phyloP scores from a whole-genome alignment of 345 rosid species.

The Syzygium aqueum region DNA sequence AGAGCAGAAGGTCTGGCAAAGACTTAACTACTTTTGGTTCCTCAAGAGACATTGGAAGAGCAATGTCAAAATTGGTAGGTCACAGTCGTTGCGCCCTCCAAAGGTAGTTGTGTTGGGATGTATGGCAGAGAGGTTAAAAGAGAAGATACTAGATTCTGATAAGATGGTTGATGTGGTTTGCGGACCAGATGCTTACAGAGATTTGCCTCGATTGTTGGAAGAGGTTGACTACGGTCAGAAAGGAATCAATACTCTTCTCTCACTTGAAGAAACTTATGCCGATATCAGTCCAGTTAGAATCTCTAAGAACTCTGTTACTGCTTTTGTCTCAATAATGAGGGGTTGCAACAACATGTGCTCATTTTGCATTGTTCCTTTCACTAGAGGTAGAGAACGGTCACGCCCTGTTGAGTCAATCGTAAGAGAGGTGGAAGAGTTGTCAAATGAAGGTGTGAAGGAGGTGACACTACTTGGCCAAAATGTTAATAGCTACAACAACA shows the following conservation, averaged over 20 bases:
- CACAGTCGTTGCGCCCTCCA: slow-evolving; percentile 59
- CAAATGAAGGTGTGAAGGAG: slow-evolving; percentile 85
- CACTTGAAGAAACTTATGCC: slow-evolving; percentile 90
- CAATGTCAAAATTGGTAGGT: slow-evolving; percentile 60
- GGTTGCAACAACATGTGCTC: slow-evolving; percentile 99
- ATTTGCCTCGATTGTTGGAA: slow-evolving; percentile 67
- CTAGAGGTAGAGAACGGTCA: slow-evolving; percentile 90
- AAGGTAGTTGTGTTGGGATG: slow-evolving; percentile 95
- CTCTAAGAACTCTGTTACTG: slow-evolving; percentile 50
- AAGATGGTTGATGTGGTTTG: slow-evolving; percentile 99
- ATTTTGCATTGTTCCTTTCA: slow-evolving; percentile 91
- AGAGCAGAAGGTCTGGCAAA: slow-evolving; percentile 94
- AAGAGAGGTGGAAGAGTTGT: slow-evolving; percentile 76
- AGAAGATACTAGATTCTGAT: slow-evolving; percentile 81
- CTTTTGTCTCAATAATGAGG: slow-evolving; percentile 92
- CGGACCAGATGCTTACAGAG: slow-evolving; percentile 94
- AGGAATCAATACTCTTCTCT: slow-evolving; percentile 90
- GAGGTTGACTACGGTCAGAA: slow-evolving; percentile 91
- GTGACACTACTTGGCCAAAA: slow-evolving; percentile 92
- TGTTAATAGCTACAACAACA: slow-evolving; percentile 90
- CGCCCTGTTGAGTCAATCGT: slow-evolving; percentile 84
- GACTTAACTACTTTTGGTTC: slow-evolving; percentile 96
- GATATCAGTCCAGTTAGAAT: slow-evolving; percentile 81
- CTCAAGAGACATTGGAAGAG: slow-evolving; percentile 83
- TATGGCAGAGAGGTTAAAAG: slow-evolving; percentile 95